A percentile compares a stretch with the other conserved stretches of the same genome.
These are phyloP conservation scores for Alternaria infectoria DNA, from an alignment of 2,329 filamentous ascomycete species.

Conservation along the genomic window DNA sequence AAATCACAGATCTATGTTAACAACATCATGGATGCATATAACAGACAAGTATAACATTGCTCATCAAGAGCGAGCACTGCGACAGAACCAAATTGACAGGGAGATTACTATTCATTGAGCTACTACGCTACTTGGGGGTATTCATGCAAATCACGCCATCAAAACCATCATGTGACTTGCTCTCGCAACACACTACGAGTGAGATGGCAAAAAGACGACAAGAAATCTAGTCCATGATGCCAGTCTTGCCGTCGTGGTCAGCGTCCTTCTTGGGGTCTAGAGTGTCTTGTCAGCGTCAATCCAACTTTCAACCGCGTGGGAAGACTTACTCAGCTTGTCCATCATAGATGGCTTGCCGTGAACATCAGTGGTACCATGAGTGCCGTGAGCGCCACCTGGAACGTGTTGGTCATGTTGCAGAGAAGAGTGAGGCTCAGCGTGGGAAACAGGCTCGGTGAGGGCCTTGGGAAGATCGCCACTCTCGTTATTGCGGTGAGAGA, in stretches of 20 bases:
- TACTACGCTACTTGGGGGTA: constrained; percentile 8
- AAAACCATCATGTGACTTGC: constrained; percentile 2
- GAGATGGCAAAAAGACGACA: background rate
- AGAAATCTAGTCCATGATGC: constrained; percentile 56
- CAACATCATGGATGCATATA: background rate
- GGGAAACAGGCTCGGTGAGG: constrained; percentile 9
- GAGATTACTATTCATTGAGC: constrained; percentile 11
- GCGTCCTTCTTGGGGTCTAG: constrained; percentile 59
- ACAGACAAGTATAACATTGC: background rate
- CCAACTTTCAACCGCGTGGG: background rate
- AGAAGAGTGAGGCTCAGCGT: constrained; percentile 10
- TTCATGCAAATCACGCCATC: constrained; percentile 3
- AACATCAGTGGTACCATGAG: background rate
- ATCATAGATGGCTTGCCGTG: constrained; percentile 54
- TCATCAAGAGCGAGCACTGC: background rate
- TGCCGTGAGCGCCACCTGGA: background rate
- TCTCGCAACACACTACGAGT: background rate
- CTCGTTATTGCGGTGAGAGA: constrained; percentile 10
- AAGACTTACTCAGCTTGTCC: constrained; percentile 53
- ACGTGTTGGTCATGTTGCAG: background rate
- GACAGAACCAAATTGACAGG: background rate
- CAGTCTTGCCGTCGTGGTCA: constrained; percentile 61
- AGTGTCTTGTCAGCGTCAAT: background rate
- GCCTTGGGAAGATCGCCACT: constrained; percentile 12
- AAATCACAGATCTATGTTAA: background rate